Evolutionary conservation across 2,329 filamentous ascomycete species (phyloP).

Genomic region (Arthrobotrys sphaeroides): DNA sequence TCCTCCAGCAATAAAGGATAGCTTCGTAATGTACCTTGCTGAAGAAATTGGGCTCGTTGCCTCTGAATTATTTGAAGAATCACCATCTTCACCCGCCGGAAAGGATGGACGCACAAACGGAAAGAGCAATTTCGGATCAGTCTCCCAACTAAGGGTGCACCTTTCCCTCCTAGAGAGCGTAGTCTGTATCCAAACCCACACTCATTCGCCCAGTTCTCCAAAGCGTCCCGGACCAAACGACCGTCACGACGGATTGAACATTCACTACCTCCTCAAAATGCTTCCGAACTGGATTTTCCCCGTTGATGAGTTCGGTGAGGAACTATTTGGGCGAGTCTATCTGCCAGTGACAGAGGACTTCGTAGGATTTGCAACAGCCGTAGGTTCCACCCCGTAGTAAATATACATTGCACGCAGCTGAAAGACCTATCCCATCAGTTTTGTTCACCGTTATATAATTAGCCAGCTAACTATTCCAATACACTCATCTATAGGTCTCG

Average conservation of each 20-base stretch:
- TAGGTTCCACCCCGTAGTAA: not conserved
- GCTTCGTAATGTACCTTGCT: not conserved
- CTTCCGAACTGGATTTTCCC: conserved; percentile 34
- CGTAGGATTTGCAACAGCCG: not conserved
- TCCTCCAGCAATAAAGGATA: not conserved
- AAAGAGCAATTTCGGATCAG: not conserved
- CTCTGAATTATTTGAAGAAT: not conserved
- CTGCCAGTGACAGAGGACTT: conserved; percentile 3
- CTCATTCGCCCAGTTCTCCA: not conserved
- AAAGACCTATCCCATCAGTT: too few species aligned
- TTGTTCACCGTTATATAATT: too few species aligned
- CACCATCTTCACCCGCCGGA: not conserved
- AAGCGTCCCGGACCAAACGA: too few species aligned
- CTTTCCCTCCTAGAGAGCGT: not conserved
- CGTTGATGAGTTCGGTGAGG: conserved; percentile 8
- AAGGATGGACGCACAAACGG: not conserved
- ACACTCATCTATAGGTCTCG: not conserved
- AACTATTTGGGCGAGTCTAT: conserved; percentile 8
- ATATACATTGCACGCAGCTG: too few species aligned
- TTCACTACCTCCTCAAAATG: not conserved
- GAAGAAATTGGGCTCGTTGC: not conserved
- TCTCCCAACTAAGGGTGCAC: not conserved
- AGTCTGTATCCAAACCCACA: not conserved
- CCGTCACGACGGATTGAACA: not conserved
- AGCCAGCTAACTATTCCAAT: not conserved